Evolutionary conservation across 768 basidiomycete species (phyloP).

Genomic region (Auricularia heimuer): DNA sequence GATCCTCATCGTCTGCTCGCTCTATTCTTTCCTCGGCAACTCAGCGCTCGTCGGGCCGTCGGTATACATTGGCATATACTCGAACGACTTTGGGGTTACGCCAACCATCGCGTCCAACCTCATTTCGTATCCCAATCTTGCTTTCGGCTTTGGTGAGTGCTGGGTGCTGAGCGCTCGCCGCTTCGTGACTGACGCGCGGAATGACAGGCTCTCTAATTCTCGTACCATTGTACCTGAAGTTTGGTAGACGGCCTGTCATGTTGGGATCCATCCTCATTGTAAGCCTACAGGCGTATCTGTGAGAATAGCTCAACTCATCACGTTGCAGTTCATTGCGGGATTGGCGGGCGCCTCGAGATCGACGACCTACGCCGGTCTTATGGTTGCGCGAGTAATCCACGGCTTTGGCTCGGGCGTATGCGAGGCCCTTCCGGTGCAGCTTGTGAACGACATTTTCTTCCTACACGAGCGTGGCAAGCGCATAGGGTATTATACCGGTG

Average conservation of each 20-base stretch:
- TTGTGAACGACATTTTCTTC: conserved; percentile 8
- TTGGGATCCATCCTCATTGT: conserved; percentile 2
- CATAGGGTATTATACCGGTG: conserved; percentile 6
- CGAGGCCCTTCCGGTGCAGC: conserved; percentile 5
- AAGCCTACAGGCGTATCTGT: not conserved
- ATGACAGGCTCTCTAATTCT: not conserved
- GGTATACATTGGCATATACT: conserved; percentile 6
- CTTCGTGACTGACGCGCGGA: too few relatives aligned
- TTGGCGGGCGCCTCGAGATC: not conserved
- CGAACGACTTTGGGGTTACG: conserved; percentile 1
- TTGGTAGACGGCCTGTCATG: conserved; percentile 5
- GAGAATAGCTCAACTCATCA: not conserved
- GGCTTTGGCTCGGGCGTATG: conserved; percentile 6
- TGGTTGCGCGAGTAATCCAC: conserved; percentile 5
- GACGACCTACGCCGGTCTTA: conserved; percentile 5
- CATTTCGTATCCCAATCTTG: conserved; percentile 5
- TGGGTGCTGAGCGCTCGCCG: too few relatives aligned
- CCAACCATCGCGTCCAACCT: not conserved
- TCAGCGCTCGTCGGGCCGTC: conserved; percentile 2
- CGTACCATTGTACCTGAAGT: conserved; percentile 6
- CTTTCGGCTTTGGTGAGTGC: conserved; percentile 2
- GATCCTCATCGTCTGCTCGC: conserved; percentile 6
- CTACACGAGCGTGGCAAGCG: conserved; percentile 6
- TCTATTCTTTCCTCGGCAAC: conserved; percentile 6
- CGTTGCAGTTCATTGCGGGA: conserved; percentile 1